These are phyloP conservation scores for Yamadazyma aaseri DNA, from an alignment of 1,139 yeast species.

Conservation along the genomic window DNA sequence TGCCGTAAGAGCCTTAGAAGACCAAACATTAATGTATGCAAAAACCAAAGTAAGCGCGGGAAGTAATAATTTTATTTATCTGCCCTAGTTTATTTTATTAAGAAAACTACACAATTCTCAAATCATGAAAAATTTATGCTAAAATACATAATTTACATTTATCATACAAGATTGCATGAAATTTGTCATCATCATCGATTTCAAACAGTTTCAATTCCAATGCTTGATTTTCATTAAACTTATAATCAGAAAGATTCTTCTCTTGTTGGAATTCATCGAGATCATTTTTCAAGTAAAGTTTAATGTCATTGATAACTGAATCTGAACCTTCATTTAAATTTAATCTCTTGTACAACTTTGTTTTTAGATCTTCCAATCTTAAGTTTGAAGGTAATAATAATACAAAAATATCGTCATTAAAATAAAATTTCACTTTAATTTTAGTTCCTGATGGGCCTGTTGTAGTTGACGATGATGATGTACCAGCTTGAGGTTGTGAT, in stretches of 20 bases:
- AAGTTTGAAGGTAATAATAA: slow-evolving; percentile 67
- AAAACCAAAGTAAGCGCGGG: too few species aligned
- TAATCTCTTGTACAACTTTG: slow-evolving; percentile 66
- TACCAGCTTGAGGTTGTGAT: slow-evolving; percentile 3
- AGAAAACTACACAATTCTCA: too few species aligned
- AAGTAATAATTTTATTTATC: too few species aligned
- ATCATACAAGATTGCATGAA: slow-evolving; percentile 43
- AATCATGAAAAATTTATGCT: too few species aligned
- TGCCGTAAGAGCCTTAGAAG: too few species aligned
- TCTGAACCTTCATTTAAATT: slow-evolving; percentile 15
- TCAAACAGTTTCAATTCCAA: slow-evolving; percentile 32
- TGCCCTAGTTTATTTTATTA: too few species aligned
- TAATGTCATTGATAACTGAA: slow-evolving; percentile 18
- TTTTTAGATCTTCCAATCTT: slow-evolving; percentile 58
- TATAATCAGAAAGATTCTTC: slow-evolving; percentile 26
- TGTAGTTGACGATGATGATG: too few species aligned
- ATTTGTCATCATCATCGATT: slow-evolving; percentile 40
- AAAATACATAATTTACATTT: slow-evolving; percentile 46
- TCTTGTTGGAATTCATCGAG: slow-evolving; percentile 39
- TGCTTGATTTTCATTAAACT: slow-evolving; percentile 21
- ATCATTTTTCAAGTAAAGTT: slow-evolving; percentile 41
- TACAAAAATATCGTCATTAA: slow-evolving; percentile 89
- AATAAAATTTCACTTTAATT: slow-evolving; percentile 80
- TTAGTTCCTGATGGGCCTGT: slow-evolving; percentile 20
- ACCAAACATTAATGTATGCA: too few species aligned